These are phyloP conservation scores for Fraxinus excelsior DNA, from an alignment of 257 asterid species.

Conservation along the genomic window DNA sequence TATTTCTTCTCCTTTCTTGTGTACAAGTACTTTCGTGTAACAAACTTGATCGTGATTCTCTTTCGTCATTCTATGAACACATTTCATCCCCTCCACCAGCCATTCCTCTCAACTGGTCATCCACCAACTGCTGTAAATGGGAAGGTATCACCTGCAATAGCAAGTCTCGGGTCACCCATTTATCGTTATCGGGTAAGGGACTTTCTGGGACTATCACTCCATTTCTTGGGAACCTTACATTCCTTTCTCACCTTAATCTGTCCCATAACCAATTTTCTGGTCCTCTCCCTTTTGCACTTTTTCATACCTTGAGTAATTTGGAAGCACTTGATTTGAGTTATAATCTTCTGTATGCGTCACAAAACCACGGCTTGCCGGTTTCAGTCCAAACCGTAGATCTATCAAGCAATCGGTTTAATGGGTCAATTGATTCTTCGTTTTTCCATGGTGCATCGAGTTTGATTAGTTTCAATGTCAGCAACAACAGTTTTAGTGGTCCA, in stretches of 20 bases:
- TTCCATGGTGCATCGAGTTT: background rate
- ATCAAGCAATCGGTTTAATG: background rate
- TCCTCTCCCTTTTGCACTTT: background rate
- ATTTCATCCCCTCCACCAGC: background rate
- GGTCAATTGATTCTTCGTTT: background rate
- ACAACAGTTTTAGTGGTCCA: conserved; percentile 14
- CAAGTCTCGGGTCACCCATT: background rate
- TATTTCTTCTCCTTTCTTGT: background rate
- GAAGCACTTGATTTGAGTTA: background rate
- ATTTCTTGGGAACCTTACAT: background rate
- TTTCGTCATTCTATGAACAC: background rate
- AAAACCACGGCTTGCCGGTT: background rate
- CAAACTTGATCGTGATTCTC: background rate
- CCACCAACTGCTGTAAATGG: background rate
- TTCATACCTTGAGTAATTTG: background rate
- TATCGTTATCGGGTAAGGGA: background rate
- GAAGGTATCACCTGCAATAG: background rate
- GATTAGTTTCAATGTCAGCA: conserved; percentile 10
- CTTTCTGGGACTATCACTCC: background rate
- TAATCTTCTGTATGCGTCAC: background rate
- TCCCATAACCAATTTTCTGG: background rate
- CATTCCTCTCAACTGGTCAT: background rate
- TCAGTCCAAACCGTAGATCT: background rate
- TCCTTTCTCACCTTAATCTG: background rate
- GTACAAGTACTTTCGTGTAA: background rate